Conservation (phyloP, 2,329 filamentous ascomycete genomes). For the Huntiella decipiens region DNA sequence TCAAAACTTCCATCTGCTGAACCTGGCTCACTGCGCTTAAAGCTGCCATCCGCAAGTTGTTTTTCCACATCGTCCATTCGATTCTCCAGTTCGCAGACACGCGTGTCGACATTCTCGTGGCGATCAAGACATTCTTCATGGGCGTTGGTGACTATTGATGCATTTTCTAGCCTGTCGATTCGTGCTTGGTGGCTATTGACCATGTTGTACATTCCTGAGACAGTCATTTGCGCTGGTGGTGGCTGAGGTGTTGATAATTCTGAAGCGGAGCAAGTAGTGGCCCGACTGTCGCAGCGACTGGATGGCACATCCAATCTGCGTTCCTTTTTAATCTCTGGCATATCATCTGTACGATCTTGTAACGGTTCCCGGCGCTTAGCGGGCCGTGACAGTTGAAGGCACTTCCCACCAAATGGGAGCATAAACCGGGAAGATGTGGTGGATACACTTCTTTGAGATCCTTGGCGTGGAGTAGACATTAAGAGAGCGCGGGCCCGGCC, state of each 20-base stretch:
- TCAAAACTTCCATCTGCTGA: constrained; percentile 23
- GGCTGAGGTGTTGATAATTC: constrained; percentile 11
- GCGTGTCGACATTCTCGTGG: constrained; percentile 46
- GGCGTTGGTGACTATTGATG: constrained; percentile 41
- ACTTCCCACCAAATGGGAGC: constrained; percentile 35
- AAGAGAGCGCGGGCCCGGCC: neutral
- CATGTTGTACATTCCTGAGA: constrained; percentile 30
- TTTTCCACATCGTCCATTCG: constrained; percentile 38
- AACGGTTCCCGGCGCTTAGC: constrained; percentile 18
- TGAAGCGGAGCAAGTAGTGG: constrained; percentile 13
- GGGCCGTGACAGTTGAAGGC: constrained; percentile 31
- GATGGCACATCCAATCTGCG: neutral
- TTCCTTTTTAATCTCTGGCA: neutral
- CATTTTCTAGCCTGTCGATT: constrained; percentile 48
- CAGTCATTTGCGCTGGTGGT: constrained; percentile 18
- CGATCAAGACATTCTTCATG: constrained; percentile 52
- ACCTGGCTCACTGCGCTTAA: constrained; percentile 24
- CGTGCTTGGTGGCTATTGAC: constrained; percentile 44
- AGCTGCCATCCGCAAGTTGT: constrained; percentile 22
- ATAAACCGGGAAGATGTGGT: constrained; percentile 31
- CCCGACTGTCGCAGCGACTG: constrained; percentile 6
- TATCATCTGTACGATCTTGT: constrained; percentile 16
- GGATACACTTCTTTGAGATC: constrained; percentile 35
- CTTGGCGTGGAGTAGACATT: constrained; percentile 22
- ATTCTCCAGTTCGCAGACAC: constrained; percentile 50